Percentiles rank a stretch among this genome's conserved stretches.
Evolutionary conservation across 306 rosid species (phyloP).

Genomic region (Medicago arabica): DNA sequence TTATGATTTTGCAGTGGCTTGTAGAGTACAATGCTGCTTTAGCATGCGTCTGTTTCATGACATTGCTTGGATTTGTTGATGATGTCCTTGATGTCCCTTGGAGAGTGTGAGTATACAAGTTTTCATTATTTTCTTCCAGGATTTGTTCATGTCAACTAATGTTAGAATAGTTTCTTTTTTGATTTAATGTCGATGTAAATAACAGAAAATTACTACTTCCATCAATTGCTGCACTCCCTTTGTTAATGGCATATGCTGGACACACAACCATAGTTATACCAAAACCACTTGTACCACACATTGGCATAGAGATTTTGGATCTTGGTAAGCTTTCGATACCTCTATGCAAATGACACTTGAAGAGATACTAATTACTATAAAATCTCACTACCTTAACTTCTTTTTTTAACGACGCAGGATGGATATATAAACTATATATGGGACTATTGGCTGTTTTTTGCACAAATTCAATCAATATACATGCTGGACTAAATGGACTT

Average conservation of each 20-base stretch:
- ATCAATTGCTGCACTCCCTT: constrained; percentile 94
- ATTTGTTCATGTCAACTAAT: constrained; percentile 38
- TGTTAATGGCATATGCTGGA: constrained; percentile 99
- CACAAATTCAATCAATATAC: constrained; percentile 93
- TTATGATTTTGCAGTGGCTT: constrained; percentile 84
- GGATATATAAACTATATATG: constrained; percentile 94
- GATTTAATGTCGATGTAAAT: constrained; percentile 47
- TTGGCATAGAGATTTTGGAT: constrained; percentile 77
- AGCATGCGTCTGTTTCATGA: constrained; percentile 91
- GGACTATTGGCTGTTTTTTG: constrained; percentile 95
- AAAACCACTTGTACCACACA: constrained; percentile 80
- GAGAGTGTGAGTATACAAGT: constrained; percentile 86
- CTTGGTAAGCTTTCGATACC: constrained; percentile 69
- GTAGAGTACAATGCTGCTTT: constrained; percentile 97
- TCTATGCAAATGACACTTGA: constrained; percentile 28
- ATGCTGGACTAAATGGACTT: constrained; percentile 91
- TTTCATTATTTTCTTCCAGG: constrained; percentile 30
- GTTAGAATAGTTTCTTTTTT: constrained; percentile 26
- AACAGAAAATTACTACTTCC: constrained; percentile 91
- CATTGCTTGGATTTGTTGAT: constrained; percentile 94
- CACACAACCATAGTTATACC: constrained; percentile 95
- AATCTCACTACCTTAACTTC: constrained; percentile 11
- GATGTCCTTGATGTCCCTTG: constrained; percentile 98
- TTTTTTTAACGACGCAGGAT: constrained; percentile 63
- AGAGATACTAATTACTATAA: constrained; percentile 29